Percentiles rank a stretch among this genome's conserved stretches.
These are phyloP conservation scores for Candida loeiensis DNA, from an alignment of 805 yeast species.

Conservation along the genomic window DNA sequence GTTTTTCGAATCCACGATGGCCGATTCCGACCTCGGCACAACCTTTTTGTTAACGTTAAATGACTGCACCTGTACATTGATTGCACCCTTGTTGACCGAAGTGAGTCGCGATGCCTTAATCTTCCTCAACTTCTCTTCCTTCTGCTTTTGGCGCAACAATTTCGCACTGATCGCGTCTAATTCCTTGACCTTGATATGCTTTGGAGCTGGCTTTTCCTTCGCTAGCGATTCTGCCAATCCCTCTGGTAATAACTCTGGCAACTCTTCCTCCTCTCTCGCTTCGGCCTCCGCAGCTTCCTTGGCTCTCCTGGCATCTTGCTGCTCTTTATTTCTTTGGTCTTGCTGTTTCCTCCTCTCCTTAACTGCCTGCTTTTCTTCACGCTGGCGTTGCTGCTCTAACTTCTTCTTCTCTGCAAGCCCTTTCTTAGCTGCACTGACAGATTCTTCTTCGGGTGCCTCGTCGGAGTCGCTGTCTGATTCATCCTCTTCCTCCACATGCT, in stretches of 20 bases:
- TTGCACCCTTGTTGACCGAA: constrained; percentile 38
- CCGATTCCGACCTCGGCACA: constrained; percentile 37
- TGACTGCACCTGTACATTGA: constrained; percentile 34
- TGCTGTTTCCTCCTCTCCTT: constrained; percentile 35
- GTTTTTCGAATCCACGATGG: constrained; percentile 28
- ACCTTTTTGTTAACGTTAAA: constrained; percentile 20
- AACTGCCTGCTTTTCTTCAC: constrained; percentile 24
- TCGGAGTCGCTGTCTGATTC: constrained; percentile 23
- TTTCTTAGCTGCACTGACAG: constrained; percentile 27
- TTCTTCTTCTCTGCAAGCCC: constrained; percentile 25
- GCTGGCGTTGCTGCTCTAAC: constrained; percentile 20
- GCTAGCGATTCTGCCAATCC: constrained; percentile 30
- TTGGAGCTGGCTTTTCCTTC: constrained; percentile 16
- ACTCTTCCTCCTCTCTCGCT: constrained; percentile 16
- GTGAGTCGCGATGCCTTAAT: constrained; percentile 23
- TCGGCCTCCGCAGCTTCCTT: constrained; percentile 8
- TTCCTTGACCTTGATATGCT: constrained; percentile 32
- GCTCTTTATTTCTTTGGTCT: constrained; percentile 31
- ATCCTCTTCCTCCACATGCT: constrained; percentile 13
- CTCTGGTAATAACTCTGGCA: constrained; percentile 43
- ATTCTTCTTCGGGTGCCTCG: constrained; percentile 46
- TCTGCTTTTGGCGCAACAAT: constrained; percentile 25
- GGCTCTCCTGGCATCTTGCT: constrained; percentile 29
- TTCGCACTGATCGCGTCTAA: constrained; percentile 29
- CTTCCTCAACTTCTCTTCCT: constrained; percentile 31